Conservation (phyloP, 768 basidiomycete species). For the Phanerochaete sordida region DNA sequence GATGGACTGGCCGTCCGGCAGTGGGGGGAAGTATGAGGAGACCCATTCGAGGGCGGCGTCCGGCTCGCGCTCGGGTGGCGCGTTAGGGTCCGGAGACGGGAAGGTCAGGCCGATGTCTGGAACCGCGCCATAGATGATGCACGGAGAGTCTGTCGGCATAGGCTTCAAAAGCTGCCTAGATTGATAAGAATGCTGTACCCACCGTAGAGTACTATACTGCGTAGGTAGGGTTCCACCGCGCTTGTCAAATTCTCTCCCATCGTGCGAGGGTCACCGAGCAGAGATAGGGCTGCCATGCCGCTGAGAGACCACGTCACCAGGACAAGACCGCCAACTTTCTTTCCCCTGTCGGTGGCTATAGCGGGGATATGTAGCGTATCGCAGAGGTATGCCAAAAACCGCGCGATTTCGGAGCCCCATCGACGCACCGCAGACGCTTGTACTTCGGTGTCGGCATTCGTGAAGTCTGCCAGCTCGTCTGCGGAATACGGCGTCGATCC, state of each 20-base stretch:
- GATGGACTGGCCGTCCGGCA: neutral
- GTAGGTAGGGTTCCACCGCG: neutral
- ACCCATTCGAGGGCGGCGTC: neutral
- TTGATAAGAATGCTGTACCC: neutral
- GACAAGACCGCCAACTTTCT: constrained; percentile 3
- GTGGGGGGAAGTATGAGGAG: neutral
- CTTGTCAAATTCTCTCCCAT: neutral
- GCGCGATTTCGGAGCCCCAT: constrained; percentile 3
- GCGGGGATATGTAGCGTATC: neutral
- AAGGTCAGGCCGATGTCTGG: neutral
- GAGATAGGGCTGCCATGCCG: neutral
- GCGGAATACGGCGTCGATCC: neutral
- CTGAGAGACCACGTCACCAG: constrained; percentile 10
- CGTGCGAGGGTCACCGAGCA: neutral
- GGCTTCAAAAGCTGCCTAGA: neutral
- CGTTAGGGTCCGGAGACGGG: neutral
- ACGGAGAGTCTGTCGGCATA: neutral
- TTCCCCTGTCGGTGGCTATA: neutral
- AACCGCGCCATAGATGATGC: neutral
- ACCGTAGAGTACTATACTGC: neutral
- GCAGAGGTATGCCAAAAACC: constrained; percentile 1
- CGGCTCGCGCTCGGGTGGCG: neutral
- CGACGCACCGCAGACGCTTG: neutral
- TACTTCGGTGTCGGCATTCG: neutral
- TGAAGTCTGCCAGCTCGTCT: neutral